A percentile compares a stretch with the other conserved stretches of the same genome.
phyloP scores from a whole-genome alignment of 345 rosid species.

The Pseudoturritis turrita region DNA sequence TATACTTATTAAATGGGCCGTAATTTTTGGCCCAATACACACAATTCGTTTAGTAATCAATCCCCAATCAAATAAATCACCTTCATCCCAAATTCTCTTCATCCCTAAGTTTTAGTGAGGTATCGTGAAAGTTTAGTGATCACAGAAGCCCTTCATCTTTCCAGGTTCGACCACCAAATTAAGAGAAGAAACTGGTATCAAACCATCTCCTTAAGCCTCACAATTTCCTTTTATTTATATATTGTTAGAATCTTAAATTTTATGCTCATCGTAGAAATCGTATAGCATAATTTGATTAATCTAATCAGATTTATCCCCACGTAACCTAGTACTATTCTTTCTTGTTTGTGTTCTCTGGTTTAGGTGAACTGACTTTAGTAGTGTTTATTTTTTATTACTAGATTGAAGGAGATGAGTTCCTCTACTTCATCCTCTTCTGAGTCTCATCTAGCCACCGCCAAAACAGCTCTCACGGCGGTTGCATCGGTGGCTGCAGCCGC shows the following conservation, averaged over 20 bases:
- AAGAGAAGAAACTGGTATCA: background rate
- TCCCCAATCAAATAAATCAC: background rate
- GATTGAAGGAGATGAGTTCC: constrained; percentile 12
- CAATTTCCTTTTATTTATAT: background rate
- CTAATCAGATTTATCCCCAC: no score
- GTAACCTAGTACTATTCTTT: no score
- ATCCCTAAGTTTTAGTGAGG: background rate
- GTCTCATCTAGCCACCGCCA: constrained; percentile 37
- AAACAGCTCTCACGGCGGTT: constrained; percentile 40
- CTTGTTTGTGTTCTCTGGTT: background rate
- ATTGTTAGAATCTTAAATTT: background rate
- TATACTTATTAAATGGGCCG: background rate
- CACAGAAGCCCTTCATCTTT: background rate
- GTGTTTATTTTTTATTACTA: background rate
- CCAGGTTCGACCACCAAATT: background rate
- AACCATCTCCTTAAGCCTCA: background rate
- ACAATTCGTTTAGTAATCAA: background rate
- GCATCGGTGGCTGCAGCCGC: constrained; percentile 56
- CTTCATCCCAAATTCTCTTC: background rate
- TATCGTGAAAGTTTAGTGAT: background rate
- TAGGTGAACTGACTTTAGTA: background rate
- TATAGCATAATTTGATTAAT: background rate
- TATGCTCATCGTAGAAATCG: background rate
- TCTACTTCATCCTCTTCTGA: constrained; percentile 13
- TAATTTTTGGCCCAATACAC: constrained; percentile 1